A percentile compares a stretch with the other conserved stretches of the same genome.
Evolutionary conservation across 371 early-diverging fungal species (phyloP).

Genomic region (Mortierella sp.): DNA sequence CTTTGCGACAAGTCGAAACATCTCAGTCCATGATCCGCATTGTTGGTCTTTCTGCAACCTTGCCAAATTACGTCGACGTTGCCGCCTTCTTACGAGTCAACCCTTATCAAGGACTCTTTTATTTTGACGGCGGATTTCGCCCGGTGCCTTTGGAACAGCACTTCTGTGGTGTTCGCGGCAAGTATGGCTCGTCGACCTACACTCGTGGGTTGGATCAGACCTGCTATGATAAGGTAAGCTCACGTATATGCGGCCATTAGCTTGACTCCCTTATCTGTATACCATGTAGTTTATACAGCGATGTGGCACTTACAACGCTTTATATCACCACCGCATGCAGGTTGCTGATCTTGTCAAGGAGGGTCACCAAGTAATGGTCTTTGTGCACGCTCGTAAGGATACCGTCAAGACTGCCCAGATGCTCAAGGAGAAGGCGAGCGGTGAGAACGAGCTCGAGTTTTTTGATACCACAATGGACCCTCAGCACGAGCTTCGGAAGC

Average conservation of each 20-base stretch:
- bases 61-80: slow-evolving; percentile 99
- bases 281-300: background rate
- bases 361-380: slow-evolving; percentile 98
- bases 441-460: slow-evolving; percentile 69
- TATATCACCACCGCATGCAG: slow-evolving; percentile 10
- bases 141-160: slow-evolving; percentile 97
- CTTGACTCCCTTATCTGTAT: too few species aligned
- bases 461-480: slow-evolving; percentile 72
- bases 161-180: slow-evolving; percentile 94
- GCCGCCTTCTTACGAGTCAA: slow-evolving; percentile 96
- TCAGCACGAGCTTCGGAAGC: slow-evolving; percentile 86
- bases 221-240: slow-evolving; percentile 89
- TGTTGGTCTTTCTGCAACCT: slow-evolving; percentile 99
- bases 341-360: slow-evolving; percentile 75
- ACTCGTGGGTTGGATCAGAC: slow-evolving; percentile 83
- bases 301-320: background rate
- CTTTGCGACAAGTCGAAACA: slow-evolving; percentile 93
- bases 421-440: slow-evolving; percentile 81
- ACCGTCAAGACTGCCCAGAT: slow-evolving; percentile 94
- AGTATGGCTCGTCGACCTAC: slow-evolving; percentile 76
- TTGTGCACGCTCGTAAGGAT: slow-evolving; percentile 98
- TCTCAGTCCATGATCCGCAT: slow-evolving; percentile 97
- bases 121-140: slow-evolving; percentile 95
- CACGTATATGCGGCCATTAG: too few species aligned
- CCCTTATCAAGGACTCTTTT: slow-evolving; percentile 93